Evolutionary conservation across 345 rosid species (phyloP).

Genomic region (Salix suchowensis): DNA sequence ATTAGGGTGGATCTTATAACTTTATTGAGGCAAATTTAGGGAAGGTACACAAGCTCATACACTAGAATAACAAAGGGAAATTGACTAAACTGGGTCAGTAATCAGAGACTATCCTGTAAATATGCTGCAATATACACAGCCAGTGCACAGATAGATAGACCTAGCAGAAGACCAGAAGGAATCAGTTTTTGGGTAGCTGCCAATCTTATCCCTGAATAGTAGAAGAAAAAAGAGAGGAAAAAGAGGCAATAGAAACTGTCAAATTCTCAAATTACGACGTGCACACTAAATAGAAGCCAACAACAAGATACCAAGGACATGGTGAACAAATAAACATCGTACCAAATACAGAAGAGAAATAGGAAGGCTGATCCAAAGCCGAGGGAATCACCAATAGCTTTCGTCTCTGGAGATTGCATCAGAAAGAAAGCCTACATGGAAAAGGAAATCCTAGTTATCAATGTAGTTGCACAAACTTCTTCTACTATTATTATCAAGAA

Average conservation of each 20-base stretch:
- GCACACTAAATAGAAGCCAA: neutral
- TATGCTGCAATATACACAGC: slow-evolving; percentile 54
- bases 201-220: slow-evolving; percentile 56
- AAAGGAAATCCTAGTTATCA: neutral
- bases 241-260: neutral
- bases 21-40: neutral
- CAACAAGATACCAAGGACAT: slow-evolving; percentile 2
- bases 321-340: slow-evolving; percentile 8
- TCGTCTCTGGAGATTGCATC: slow-evolving; percentile 63
- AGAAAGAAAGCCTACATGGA: slow-evolving; percentile 53
- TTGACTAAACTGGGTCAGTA: neutral
- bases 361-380: slow-evolving; percentile 78
- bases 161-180: slow-evolving; percentile 68
- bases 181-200: slow-evolving; percentile 55
- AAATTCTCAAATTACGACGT: neutral
- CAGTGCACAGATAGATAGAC: slow-evolving; percentile 52
- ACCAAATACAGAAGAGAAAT: slow-evolving; percentile 75
- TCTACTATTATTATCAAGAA: neutral
- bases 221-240: slow-evolving; percentile 1
- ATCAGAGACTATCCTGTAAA: slow-evolving; percentile 41
- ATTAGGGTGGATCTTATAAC: too few species aligned
- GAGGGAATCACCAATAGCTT: slow-evolving; percentile 63
- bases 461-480: neutral
- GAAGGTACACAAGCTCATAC: neutral
- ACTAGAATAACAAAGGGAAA: neutral